Conservation (phyloP, 805 yeast species). For the Ogataea henricii region DNA sequence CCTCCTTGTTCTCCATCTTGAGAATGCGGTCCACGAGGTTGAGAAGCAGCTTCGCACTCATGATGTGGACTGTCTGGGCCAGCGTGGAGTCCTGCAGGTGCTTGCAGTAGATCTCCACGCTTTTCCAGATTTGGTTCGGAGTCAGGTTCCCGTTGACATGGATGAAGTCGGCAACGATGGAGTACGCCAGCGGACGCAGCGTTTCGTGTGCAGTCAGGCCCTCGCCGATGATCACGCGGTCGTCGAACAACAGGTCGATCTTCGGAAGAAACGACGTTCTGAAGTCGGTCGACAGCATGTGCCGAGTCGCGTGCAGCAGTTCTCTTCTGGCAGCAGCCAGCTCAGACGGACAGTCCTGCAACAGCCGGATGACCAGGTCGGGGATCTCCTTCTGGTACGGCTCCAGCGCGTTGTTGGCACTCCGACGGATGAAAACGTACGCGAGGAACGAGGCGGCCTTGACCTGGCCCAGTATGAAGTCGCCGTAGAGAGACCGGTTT, state of each 20-base stretch:
- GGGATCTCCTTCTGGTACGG: constrained; percentile 72
- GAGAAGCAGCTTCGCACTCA: constrained; percentile 89
- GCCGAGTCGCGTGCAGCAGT: constrained; percentile 89
- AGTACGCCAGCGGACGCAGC: constrained; percentile 88
- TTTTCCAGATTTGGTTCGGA: constrained; percentile 81
- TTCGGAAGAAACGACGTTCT: constrained; percentile 81
- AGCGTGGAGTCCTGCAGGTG: constrained; percentile 79
- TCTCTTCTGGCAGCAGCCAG: constrained; percentile 90
- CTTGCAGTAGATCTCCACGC: constrained; percentile 79
- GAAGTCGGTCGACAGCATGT: constrained; percentile 88
- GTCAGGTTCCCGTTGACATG: constrained; percentile 86
- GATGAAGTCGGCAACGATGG: constrained; percentile 93
- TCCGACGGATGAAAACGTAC: constrained; percentile 84
- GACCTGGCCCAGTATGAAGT: constrained; percentile 89
- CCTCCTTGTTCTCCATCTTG: constrained; percentile 77
- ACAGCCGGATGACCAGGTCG: constrained; percentile 76
- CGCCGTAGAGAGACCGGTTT: constrained; percentile 80
- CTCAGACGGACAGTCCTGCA: constrained; percentile 96
- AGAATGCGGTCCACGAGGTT: constrained; percentile 87
- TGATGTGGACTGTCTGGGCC: constrained; percentile 88
- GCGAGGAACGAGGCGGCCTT: constrained; percentile 96
- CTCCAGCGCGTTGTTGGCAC: constrained; percentile 63
- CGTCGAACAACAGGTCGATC: constrained; percentile 82
- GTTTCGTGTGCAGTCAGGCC: constrained; percentile 92
- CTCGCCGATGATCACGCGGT: constrained; percentile 83